phyloP scores from a whole-genome alignment of 495 filamentous ascomycete species.

The Evernia prunastri region DNA sequence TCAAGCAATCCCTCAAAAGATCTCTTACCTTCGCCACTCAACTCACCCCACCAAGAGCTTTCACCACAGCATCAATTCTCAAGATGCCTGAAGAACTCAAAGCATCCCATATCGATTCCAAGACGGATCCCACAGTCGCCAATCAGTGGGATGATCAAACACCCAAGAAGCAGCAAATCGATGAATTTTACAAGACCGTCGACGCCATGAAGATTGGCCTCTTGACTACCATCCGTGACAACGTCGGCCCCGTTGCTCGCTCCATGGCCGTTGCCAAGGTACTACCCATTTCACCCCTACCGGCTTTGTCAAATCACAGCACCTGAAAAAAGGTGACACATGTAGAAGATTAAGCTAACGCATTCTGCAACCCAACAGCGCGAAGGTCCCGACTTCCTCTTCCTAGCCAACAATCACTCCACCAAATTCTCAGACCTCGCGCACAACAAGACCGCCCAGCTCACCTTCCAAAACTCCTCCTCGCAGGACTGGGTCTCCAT shows the following conservation, averaged over 20 bases:
- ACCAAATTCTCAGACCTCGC: conserved; percentile 39
- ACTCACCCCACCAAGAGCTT: background rate
- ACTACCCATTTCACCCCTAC: background rate
- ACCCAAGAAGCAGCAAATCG: conserved; percentile 31
- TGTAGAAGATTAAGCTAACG: background rate
- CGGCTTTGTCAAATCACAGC: no score
- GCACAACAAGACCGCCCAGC: conserved; percentile 28
- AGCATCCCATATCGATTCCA: conserved; percentile 27
- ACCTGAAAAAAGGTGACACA: no score
- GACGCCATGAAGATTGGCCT: conserved; percentile 32
- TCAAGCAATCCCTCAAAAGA: conserved; percentile 5
- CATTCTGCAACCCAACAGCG: conserved; percentile 18
- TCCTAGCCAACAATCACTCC: conserved; percentile 40
- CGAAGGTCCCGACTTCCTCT: conserved; percentile 40
- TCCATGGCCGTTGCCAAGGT: conserved; percentile 39
- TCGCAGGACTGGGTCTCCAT: conserved; percentile 39
- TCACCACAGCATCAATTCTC: conserved; percentile 2
- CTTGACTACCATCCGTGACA: conserved; percentile 30
- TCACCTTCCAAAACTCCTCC: conserved; percentile 38
- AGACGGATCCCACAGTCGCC: conserved; percentile 33
- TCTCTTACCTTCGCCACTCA: background rate
- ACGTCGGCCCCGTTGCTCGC: conserved; percentile 35
- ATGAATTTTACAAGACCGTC: conserved; percentile 31
- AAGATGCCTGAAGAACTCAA: conserved; percentile 33
- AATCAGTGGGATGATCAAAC: conserved; percentile 34